Base-by-base conservation (phyloP, 148 eudicot genomes). In the Simmondsia chinensis region DNA sequence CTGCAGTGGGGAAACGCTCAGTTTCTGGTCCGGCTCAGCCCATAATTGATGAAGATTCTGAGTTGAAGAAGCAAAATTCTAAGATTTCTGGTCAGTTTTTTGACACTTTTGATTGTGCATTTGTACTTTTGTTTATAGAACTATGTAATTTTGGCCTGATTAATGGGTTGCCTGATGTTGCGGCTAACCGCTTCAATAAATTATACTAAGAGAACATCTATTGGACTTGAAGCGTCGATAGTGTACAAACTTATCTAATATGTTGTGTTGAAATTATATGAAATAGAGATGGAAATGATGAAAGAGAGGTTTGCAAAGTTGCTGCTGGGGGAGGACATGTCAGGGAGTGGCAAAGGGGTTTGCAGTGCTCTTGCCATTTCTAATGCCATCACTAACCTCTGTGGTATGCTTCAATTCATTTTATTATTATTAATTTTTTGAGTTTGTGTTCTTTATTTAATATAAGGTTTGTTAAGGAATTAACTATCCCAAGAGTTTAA, bases 301-400 rank as follows among this genome's bases (percentile, higher is more conserved):
- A 91, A 85, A 59, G 95, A 91, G 40, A 82, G 97, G 55, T 89
- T 84, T 72, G 79, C 93, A 1, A 89, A 89, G 52, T 47, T 89
- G 56, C 60, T 89, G 59, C 87, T 91, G 7, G 97, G 97, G 30
- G 97, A 91, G 50, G 97, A 91, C 39, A 91, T 91, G 97, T 91
- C 97, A 31, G 97, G 97, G 18, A 76, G 81, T 68, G 97, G 97
- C 8, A 72, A 74, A 58, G 97, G 97, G 57, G 97, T 91, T 69
- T 79, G 71, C 28, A 50, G 88, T 7, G 80, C 97, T 28, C 44
- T 89, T 50, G 82, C 95, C 41, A 74, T 84, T 65, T 89, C 97
- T 18, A 89, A 89, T 69, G 88, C 97, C 61, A 76, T 82, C 42
- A 89, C 97, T 33, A 89, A 89, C 64, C 70, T 89, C 18, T 78